Base-by-base conservation (phyloP, 2,329 filamentous ascomycete genomes). In the Pseudogymnoascus destructans region DNA sequence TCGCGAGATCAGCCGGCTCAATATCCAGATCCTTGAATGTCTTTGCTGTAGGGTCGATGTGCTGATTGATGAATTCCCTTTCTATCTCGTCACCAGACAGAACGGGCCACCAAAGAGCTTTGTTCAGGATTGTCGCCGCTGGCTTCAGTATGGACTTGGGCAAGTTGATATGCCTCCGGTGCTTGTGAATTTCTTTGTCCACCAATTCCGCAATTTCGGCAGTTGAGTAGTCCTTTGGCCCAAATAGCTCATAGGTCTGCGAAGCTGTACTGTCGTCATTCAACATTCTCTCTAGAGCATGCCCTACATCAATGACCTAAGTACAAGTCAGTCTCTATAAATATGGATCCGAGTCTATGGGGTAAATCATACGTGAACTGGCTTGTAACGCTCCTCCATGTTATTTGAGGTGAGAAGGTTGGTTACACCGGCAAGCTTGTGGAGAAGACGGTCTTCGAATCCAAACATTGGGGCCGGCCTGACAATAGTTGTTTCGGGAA, bases 401-500 rank as follows among this genome's bases (percentile, higher is more conserved):
- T 92, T 82, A 76, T 98, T 98, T 59, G 89, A 81, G 21, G 90
- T 96, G 68, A 97, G 80, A 59, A 95, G 70, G 71, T 95, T 95
- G 61, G 84, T 82, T 9, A 85, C 78, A 64, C 83, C 80, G 40
- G 92, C 93, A 57, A 97, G 82, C 70, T 84, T 88, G 72, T 95
- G 83, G 35, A 98, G 82, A 46, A 98, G 81, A 67, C 86, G 86
- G 73, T 98, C 93, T 73, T 98, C 93, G 69, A 90, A 95, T 33
- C 93, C 93, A 70, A 95, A 98, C 72, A 95, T 81, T 57, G 91
- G 93, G 10, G 92, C 88, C 46, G 93, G 93, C 63, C 93, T 84
- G 63, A 98, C 93, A 66, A 98, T 90, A 49, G 93, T 98, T 15
- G 93, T 95, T 75, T 98, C 93, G 23, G 93, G 93, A 77, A 90